Base-by-base conservation (phyloP, 805 yeast species). In the Ogataea parapolymorpha region DNA sequence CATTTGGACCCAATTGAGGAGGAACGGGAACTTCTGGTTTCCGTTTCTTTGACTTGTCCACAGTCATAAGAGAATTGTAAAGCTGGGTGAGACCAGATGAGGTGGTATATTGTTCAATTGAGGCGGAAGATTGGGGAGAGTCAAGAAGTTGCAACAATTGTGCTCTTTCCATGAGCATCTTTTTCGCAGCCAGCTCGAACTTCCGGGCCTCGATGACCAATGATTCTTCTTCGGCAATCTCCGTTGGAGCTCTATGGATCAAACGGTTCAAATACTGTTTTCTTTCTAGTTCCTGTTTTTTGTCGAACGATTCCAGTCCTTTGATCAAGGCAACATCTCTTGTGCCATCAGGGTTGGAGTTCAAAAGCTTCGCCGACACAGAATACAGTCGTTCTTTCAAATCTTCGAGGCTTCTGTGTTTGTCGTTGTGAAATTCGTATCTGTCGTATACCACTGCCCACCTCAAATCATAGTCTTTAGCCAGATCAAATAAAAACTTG, bases 181-280 rank as follows among this genome's bases (percentile, higher is more conserved):
- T 85, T 67, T 88, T 90, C 0, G 97, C 95, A 2, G 95, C 86
- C 42, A 88, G 76, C 58, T 93, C 98, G 48, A 93, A 86, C 49
- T 91, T 81, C 35, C 95, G 77, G 2, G 97, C 95, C 59, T 93
- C 99, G 23, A 91, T 81, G 9, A 93, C 86, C 36, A 93, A 69
- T 0, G 95, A 88, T 61, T 93, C 98, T 59, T 93, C 99, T 66
- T 93, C 99, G 0, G 98, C 98, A 32, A 93, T 86, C 59, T 93
- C 99, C 0, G 97, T 95, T 1, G 99, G 97, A 2, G 91, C 80
- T 51, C 99, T 70, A 26, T 80, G 79, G 31, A 91, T 70, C 27
- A 93, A 67, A 46, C 86, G 77, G 52, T 81, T 82, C 33, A 93
- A 65, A 57, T 91, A 91, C 37, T 76, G 76, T 53, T 93, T 93